Evolutionary conservation across 306 rosid genomes (phyloP).

Genomic region (Mucuna pruriens): DNA sequence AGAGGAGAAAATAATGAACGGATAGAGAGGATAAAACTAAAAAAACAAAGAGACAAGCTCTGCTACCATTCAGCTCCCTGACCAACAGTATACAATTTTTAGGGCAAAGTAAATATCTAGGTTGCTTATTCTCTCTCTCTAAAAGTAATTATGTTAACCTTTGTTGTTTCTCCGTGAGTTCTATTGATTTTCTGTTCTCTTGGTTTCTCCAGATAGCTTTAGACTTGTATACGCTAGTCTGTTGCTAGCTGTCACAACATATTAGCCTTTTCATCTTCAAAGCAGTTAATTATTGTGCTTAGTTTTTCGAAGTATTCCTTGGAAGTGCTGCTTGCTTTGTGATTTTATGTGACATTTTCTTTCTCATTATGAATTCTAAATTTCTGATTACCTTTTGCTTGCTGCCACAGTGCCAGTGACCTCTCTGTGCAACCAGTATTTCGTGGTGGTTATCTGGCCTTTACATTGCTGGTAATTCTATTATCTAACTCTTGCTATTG

Average conservation of each 20-base stretch:
- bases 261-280: slow-evolving; percentile 22
- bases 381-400: slow-evolving; percentile 34
- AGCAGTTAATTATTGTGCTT: slow-evolving; percentile 16
- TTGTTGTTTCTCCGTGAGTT: slow-evolving; percentile 12
- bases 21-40: background rate
- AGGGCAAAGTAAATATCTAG: background rate
- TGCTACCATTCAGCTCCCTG: slow-evolving; percentile 10
- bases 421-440: slow-evolving; percentile 65
- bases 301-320: slow-evolving; percentile 22
- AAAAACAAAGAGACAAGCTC: slow-evolving; percentile 3
- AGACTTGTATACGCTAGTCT: background rate
- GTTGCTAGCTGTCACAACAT: background rate
- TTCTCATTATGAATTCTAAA: slow-evolving; percentile 2
- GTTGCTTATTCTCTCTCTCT: background rate
- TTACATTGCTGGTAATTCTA: slow-evolving; percentile 70
- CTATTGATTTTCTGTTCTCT: slow-evolving; percentile 3
- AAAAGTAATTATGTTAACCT: background rate
- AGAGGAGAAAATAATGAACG: slow-evolving; percentile 7
- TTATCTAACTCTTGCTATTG: slow-evolving; percentile 26
- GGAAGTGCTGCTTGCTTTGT: slow-evolving; percentile 27
- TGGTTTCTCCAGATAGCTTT: slow-evolving; percentile 31
- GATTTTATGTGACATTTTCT: slow-evolving; percentile 21
- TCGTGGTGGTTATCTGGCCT: slow-evolving; percentile 93
- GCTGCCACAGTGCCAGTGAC: slow-evolving; percentile 71
- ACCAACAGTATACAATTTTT: background rate